Base-by-base conservation (phyloP, 306 rosid genomes). In the Prunus davidiana region DNA sequence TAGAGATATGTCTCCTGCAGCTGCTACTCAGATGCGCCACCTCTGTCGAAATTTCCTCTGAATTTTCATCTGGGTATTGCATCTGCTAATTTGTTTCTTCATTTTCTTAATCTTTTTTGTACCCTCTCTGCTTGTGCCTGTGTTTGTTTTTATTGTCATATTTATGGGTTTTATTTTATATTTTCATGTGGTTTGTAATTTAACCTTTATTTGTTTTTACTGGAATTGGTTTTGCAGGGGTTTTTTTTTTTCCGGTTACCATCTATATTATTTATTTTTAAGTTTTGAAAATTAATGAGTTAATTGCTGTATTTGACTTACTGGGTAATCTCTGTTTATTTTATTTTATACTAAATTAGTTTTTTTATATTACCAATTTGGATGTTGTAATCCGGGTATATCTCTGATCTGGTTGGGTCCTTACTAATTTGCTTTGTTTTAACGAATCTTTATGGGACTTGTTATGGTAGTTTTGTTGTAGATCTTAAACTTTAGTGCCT, bases 1-100 rank as follows among this genome's bases (percentile, higher is more conserved):
- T 12, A 12, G 54, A 10, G 12, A 58, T 51, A 69, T 64, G 51
- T 67, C 18, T 72, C 13, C 64, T 54, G 12, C 20, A 13, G 25
- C 60, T 19, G 54, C 81, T 65, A 25, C 75, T 32, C 81, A 66
- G 85, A 75, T 84, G 85, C 76, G 62, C 54, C 66, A 64, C 6
- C 68, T 62, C 41, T 71, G 69, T 41, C 47, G 54, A 52, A 68
- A 45, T 80, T 72, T 64, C 10, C 41, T n/a, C 1, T 73, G 60
- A 68, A 63, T 47, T 70, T 4, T 69, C 41, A 1, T 19, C 78
- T 7, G n/a, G 82, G 82, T 74, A 71, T 71, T 67, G 75, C 12
- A 27, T 78, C 68, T 16, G 8, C 71, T 69, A 22, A 32, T 19
- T 13, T 12, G 20, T n/a, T 32, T 24, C 19, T 60, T 57, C 6